Conservation (phyloP, 768 basidiomycete genomes). For the Termitomyces sp. region DNA sequence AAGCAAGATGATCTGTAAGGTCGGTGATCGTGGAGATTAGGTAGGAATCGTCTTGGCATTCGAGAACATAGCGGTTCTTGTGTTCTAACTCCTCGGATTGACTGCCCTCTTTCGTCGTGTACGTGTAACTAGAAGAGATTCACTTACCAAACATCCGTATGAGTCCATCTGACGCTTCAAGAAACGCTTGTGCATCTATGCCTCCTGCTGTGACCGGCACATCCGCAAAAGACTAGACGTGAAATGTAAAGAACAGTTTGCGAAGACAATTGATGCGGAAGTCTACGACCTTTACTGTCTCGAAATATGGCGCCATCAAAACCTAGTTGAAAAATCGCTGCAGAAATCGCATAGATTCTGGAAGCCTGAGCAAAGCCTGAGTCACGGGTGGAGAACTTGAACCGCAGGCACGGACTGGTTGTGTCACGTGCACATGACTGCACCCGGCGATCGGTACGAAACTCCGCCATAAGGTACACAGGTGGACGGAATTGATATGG, state of each 20-base stretch:
- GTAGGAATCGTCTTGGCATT: not conserved
- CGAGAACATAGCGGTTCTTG: not conserved
- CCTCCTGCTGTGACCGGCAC: conserved; percentile 74
- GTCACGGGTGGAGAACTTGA: too few relatives aligned
- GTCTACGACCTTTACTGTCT: conserved; percentile 56
- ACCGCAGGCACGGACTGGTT: too few relatives aligned
- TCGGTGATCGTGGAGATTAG: not conserved
- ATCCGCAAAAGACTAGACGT: conserved; percentile 76
- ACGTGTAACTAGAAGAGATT: not conserved
- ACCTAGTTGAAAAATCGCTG: not conserved
- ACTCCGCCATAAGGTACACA: too few relatives aligned
- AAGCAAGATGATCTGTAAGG: not conserved
- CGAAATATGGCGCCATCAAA: conserved; percentile 55
- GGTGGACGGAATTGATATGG: too few relatives aligned
- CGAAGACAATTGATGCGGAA: not conserved
- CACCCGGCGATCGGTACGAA: too few relatives aligned
- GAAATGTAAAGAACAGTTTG: not conserved
- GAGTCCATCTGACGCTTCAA: conserved; percentile 87
- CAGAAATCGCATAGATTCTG: not conserved
- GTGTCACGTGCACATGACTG: not conserved
- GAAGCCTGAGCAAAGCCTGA: not conserved
- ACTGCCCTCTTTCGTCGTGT: not conserved
- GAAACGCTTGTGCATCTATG: conserved; percentile 75
- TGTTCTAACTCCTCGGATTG: conserved; percentile 11
- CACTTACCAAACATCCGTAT: conserved; percentile 64